Evolutionary conservation across 1,139 yeast species (phyloP), one percentile per base, ranked within the genome.

Genomic region (Ogataea hybrid): DNA sequence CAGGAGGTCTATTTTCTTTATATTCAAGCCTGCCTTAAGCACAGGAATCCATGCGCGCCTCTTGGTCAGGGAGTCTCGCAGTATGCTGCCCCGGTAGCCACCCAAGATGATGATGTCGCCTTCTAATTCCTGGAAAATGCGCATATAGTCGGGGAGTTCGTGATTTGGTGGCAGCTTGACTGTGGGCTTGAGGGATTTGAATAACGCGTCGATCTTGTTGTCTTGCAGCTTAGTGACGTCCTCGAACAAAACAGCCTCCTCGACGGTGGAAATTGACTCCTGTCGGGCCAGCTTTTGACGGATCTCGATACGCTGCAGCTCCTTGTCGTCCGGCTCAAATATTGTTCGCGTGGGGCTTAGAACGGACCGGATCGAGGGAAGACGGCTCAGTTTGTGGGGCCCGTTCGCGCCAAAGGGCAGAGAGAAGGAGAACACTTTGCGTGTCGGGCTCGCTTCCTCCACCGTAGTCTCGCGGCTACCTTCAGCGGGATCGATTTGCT

Each of bases 1-100:
- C 6, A 80, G 64, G 22, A 89, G 65, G 64, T 85, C 80, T 45
- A 83, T 77, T 55, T 80, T 84, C 16, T 83, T 68, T 32, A 88
- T 67, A 53, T 86, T 81, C 42, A 89, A 73, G 0, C 96, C 96
- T 0, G 94, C 96, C 55, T 84, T 84, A 25, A 88, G 61, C 22
- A 61, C 62, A 0, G 97, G 97, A 25, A 89, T 77, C 97, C 97
- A 89, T 1, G 85, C 76, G 39, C 92, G 69, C 47, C 81, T 76
- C 14, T 70, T 66, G 0, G 95, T 82, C 25, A 69, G 69, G 0
- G 77, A 58, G 54, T 86, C 94, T 35, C 94, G 63, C 42, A 89
- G 63, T n/a, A 84, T 75, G 22, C 89, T 80, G 1, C 97, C 97
- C 54, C 97, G 70, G 61, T 85, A 89, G 0, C 97, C 97, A 3